Evolutionary conservation across 1,284 basidiomycete species (phyloP), one percentile per base, ranked within the genome.

Genomic region (Pascua sp.): DNA sequence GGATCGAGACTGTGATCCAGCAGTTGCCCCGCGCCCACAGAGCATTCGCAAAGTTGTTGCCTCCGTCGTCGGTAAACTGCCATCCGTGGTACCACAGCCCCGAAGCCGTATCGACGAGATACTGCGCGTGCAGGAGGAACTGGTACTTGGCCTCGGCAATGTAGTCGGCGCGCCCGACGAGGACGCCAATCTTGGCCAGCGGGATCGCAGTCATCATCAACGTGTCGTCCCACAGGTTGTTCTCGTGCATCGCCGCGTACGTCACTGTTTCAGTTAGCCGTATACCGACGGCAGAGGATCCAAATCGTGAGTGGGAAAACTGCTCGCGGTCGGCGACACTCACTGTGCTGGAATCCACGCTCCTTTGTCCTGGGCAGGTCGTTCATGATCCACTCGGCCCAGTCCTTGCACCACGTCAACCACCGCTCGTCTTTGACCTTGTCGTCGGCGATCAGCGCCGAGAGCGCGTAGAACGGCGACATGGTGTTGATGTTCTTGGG

Each of bases 401-500:
- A 86, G 13, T 84, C 81, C 54, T 84, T 81, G 24, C 85, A 65
- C 71, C 70, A 72, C 32, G 41, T 53, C 13, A 57, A 44, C 72
- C 71, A 74, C 32, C 66, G 59, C 40, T 61, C 46, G 44, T 71
- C 69, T 37, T 62, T 59, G 18, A 65, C 57, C 51, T 59, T 47
- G 5, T 66, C 67, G 45, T 72, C 70, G 32, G 59, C 56, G 4
- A 76, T 47, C n/a, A 85, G 70, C 61, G 81, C 81, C 0, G 84
- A 82, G 11, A 84, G 81, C 9, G 82, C 82, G 46, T 86, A 78
- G 52, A 86, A 78, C 0, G 84, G 83, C 1, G 84, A 81, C 83
- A 86, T 84, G 11, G 85, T 86, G 72, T 86, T 86, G 65, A 86
- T 84, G 68, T 86, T 86, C 79, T 85, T 85, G 8, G 83, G 84